These are phyloP conservation scores for Mycena floridula DNA, from an alignment of 768 basidiomycete genomes.

Conservation along the genomic window DNA sequence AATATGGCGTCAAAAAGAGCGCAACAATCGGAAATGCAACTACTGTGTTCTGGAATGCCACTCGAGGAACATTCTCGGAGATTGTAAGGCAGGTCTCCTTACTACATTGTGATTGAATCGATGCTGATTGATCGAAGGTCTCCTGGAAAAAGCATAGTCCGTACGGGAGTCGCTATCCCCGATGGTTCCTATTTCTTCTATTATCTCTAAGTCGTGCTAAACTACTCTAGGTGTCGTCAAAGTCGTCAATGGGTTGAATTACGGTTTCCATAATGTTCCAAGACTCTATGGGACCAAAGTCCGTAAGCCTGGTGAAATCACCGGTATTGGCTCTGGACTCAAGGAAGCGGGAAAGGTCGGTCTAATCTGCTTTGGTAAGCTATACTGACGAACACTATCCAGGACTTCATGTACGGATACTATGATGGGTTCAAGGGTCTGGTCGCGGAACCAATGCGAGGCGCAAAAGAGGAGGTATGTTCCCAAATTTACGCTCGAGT, in stretches of 20 bases:
- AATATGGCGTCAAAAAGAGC: too few relatives aligned
- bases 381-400: background rate
- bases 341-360: slow-evolving; percentile 42
- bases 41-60: too few relatives aligned
- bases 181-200: slow-evolving; percentile 22
- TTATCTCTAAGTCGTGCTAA: background rate
- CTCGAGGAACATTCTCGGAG: too few relatives aligned
- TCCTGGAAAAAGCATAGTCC: slow-evolving; percentile 37
- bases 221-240: slow-evolving; percentile 31
- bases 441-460: slow-evolving; percentile 23
- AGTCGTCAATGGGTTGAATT: slow-evolving; percentile 34
- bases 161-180: slow-evolving; percentile 42
- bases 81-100: too few relatives aligned
- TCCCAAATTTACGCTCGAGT: background rate
- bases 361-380: background rate
- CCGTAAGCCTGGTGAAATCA: slow-evolving; percentile 34
- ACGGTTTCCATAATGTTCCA: slow-evolving; percentile 39
- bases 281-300: slow-evolving; percentile 36
- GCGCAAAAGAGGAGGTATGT: slow-evolving; percentile 25
- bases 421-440: slow-evolving; percentile 31
- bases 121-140: slow-evolving; percentile 18
- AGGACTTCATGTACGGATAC: slow-evolving; percentile 27
- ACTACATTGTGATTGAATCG: too few relatives aligned
- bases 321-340: slow-evolving; percentile 35
- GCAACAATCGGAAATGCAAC: too few relatives aligned